These are phyloP conservation scores for Pleurotus tuoliensis DNA, from an alignment of 768 basidiomycete genomes.

Conservation along the genomic window DNA sequence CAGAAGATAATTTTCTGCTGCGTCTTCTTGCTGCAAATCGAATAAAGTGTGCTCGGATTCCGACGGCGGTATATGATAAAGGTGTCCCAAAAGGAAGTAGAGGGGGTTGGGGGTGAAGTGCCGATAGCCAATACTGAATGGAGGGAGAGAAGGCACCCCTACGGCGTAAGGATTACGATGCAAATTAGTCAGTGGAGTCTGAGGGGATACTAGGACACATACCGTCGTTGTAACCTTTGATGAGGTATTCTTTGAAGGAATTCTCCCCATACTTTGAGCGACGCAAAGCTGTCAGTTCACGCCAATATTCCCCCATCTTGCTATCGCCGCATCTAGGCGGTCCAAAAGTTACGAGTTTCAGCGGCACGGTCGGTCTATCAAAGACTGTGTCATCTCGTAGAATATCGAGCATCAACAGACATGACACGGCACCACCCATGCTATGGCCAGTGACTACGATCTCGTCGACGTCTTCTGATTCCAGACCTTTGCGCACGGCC, in stretches of 20 bases:
- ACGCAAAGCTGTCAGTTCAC: constrained; percentile 28
- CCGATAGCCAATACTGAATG: constrained; percentile 43
- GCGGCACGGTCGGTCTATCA: constrained; percentile 19
- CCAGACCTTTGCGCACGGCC: constrained; percentile 34
- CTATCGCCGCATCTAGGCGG: constrained; percentile 46
- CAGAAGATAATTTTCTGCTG: constrained; percentile 12
- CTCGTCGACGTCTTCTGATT: constrained; percentile 31
- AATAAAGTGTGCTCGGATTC: constrained; percentile 48
- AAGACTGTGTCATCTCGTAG: constrained; percentile 25
- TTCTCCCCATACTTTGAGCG: constrained; percentile 29
- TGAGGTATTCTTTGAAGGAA: constrained; percentile 41
- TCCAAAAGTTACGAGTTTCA: constrained; percentile 49
- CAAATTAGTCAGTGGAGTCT: not conserved
- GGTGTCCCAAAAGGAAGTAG: constrained; percentile 42
- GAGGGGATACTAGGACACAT: constrained; percentile 10
- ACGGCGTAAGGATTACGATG: not conserved
- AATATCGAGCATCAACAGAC: constrained; percentile 46
- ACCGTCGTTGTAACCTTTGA: constrained; percentile 59
- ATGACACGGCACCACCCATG: constrained; percentile 51
- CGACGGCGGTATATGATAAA: constrained; percentile 43
- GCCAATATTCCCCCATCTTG: constrained; percentile 38
- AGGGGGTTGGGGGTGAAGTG: constrained; percentile 47
- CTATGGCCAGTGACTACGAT: constrained; percentile 55
- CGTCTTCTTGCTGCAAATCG: constrained; percentile 20
- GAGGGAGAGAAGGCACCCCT: constrained; percentile 62